A percentile compares a stretch with the other conserved stretches of the same genome.
Evolutionary conservation across 768 basidiomycete species (phyloP).

Genomic region (Suillus spraguei): DNA sequence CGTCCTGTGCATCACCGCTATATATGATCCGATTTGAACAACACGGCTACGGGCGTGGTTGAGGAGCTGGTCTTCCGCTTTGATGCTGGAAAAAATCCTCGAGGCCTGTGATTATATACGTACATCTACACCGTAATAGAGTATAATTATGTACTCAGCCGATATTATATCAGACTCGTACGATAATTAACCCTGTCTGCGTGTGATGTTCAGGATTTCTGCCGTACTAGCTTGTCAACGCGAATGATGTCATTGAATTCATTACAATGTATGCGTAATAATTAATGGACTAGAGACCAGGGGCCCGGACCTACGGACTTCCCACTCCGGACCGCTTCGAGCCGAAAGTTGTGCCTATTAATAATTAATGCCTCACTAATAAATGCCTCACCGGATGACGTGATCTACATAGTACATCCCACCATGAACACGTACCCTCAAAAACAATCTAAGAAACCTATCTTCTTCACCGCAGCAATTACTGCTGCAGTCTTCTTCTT

Average conservation of each 20-base stretch:
- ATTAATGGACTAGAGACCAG: too few relatives aligned
- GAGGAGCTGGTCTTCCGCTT: not conserved
- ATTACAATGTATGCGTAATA: too few relatives aligned
- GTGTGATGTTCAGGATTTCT: too few relatives aligned
- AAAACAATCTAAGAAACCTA: slow-evolving; percentile 24
- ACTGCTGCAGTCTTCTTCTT: slow-evolving; percentile 20
- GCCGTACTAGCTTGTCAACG: too few relatives aligned
- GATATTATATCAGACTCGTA: too few relatives aligned
- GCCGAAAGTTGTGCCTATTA: not conserved
- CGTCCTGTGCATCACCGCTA: slow-evolving; percentile 35
- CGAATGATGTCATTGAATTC: not conserved
- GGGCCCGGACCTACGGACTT: too few relatives aligned
- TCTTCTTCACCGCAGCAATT: slow-evolving; percentile 19
- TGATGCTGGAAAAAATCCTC: not conserved
- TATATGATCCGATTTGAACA: slow-evolving; percentile 22
- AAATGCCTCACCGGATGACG: not conserved
- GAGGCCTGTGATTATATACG: not conserved
- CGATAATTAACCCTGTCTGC: too few relatives aligned
- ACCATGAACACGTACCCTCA: slow-evolving; percentile 26
- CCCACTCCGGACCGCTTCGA: not conserved
- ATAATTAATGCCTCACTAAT: not conserved
- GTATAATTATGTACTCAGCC: not conserved
- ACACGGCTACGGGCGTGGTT: not conserved
- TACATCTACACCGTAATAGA: not conserved
- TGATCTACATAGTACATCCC: not conserved